Conservation (phyloP, 2,329 filamentous ascomycete species). For the Fusarium chaquense region DNA sequence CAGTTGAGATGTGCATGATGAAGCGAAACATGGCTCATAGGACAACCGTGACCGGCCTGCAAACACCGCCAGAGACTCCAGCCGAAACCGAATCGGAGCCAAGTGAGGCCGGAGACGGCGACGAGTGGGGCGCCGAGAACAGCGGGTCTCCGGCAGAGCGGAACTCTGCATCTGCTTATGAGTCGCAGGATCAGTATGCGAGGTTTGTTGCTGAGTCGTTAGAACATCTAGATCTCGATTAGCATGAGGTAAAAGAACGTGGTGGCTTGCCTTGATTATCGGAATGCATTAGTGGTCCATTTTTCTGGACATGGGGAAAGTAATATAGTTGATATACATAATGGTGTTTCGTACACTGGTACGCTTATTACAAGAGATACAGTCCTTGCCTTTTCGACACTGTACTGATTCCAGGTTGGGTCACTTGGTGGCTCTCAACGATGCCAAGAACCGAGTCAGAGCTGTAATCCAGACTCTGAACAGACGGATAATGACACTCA, state of each 20-base stretch:
- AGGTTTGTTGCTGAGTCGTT: conserved; percentile 41
- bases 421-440: neutral
- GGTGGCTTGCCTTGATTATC: neutral
- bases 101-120: conserved; percentile 59
- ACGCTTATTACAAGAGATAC: neutral
- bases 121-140: conserved; percentile 31
- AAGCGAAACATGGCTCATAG: conserved; percentile 56
- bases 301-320: neutral
- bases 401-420: neutral
- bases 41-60: conserved; percentile 52
- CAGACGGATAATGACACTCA: neutral
- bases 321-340: neutral
- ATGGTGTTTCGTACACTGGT: conserved; percentile 9
- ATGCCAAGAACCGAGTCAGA: neutral
- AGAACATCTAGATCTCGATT: conserved; percentile 46
- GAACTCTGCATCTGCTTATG: conserved; percentile 16
- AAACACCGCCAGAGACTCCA: conserved; percentile 68
- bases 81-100: conserved; percentile 66
- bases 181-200: conserved; percentile 32
- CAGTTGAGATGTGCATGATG: conserved; percentile 76
- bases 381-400: neutral
- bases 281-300: neutral
- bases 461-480: neutral
- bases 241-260: conserved; percentile 18
- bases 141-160: conserved; percentile 29